Evolutionary conservation across 306 rosid species (phyloP).

Genomic region (Cucumis sativus): DNA sequence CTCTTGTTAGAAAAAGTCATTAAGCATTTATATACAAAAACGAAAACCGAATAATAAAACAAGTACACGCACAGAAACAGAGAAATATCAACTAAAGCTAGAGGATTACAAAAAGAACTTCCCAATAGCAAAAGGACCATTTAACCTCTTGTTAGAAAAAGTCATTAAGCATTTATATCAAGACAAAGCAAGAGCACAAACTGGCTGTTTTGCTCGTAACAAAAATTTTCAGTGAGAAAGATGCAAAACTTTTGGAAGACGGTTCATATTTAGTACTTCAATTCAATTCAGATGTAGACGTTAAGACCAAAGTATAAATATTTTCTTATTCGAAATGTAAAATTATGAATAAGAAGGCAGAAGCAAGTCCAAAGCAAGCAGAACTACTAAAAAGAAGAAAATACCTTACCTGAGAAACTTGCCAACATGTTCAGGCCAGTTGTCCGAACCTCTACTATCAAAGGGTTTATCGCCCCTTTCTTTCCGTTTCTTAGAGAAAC

Average conservation of each 20-base stretch:
- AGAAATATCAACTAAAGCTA: not conserved
- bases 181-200: not conserved
- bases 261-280: not conserved
- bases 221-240: not conserved
- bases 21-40: too few species aligned
- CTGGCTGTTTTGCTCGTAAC: not conserved
- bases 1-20: too few species aligned
- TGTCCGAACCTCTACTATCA: slow-evolving; percentile 89
- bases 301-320: not conserved
- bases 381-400: not conserved
- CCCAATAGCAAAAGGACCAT: not conserved
- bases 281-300: not conserved
- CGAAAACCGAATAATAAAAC: not conserved
- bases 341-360: not conserved
- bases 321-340: not conserved
- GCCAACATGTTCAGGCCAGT: slow-evolving; percentile 59
- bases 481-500: slow-evolving; percentile 66
- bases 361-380: not conserved
- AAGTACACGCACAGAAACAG: not conserved
- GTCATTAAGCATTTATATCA: not conserved
- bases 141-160: not conserved
- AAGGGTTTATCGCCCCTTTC: slow-evolving; percentile 69
- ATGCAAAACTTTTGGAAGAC: not conserved
- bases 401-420: slow-evolving; percentile 65
- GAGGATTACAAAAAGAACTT: not conserved